Conservation (phyloP, 2,329 filamentous ascomycete genomes). For the Madurella mycetomatis region DNA sequence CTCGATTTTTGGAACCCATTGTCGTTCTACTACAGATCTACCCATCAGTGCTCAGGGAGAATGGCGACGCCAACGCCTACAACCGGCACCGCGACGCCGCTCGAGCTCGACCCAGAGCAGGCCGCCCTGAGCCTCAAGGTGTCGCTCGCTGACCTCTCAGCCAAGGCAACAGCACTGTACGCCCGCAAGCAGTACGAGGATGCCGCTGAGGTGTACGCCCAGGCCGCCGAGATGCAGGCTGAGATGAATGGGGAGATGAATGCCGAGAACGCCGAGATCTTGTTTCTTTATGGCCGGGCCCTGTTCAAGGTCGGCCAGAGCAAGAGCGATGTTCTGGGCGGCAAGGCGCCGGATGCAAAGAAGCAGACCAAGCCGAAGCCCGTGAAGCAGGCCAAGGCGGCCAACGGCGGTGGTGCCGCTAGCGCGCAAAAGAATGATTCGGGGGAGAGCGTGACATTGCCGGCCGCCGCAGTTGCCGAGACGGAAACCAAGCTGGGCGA, state of each 20-base stretch:
- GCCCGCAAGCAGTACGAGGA: conserved; percentile 82
- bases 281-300: conserved; percentile 91
- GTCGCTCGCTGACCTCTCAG: conserved; percentile 71
- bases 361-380: conserved; percentile 40
- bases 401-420: conserved; percentile 27
- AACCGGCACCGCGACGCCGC: conserved; percentile 32
- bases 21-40: not conserved
- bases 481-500: conserved; percentile 44
- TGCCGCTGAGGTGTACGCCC: conserved; percentile 82
- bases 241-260: conserved; percentile 89
- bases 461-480: conserved; percentile 24
- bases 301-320: conserved; percentile 90
- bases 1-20: not conserved
- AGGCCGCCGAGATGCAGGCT: conserved; percentile 84
- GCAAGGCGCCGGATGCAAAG: conserved; percentile 59
- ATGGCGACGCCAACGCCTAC: conserved; percentile 27
- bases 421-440: conserved; percentile 36
- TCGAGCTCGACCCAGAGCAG: conserved; percentile 33
- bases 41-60: conserved; percentile 6
- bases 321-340: conserved; percentile 91
- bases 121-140: conserved; percentile 44
- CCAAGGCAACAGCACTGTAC: conserved; percentile 79
- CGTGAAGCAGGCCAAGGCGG: conserved; percentile 38
- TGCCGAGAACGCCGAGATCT: conserved; percentile 84
- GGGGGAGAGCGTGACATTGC: conserved; percentile 18